These are phyloP conservation scores for Paramyrothecium sp. DNA, from an alignment of 2,329 filamentous ascomycete genomes.

Conservation along the genomic window DNA sequence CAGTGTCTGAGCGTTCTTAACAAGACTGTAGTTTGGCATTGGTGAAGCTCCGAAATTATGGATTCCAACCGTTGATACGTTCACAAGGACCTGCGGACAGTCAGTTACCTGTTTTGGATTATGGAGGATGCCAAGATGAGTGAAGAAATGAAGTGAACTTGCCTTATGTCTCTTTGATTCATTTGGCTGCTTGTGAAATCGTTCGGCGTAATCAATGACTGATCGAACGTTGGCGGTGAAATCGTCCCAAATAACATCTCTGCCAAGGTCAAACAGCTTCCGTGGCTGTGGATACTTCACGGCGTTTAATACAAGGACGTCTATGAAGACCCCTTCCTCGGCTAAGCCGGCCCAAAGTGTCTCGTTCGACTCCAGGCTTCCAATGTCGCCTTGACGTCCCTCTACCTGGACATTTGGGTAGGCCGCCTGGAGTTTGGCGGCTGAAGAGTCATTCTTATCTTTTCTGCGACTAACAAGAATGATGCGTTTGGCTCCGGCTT, in stretches of 20 bases:
- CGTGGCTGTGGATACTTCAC: not conserved
- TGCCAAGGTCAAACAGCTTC: not conserved
- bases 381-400: slow-evolving; percentile 14
- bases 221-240: not conserved
- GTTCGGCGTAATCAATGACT: not conserved
- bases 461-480: slow-evolving; percentile 35
- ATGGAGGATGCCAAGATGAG: not conserved
- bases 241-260: not conserved
- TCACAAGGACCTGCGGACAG: not conserved
- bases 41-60: slow-evolving; percentile 18
- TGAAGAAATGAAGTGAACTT: not conserved
- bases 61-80: slow-evolving; percentile 14
- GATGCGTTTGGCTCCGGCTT: slow-evolving; percentile 33
- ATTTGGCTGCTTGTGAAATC: not conserved
- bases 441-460: slow-evolving; percentile 3
- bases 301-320: not conserved
- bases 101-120: not conserved
- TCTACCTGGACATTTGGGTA: not conserved
- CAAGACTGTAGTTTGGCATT: slow-evolving; percentile 28
- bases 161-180: not conserved
- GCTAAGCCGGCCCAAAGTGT: not conserved
- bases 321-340: not conserved
- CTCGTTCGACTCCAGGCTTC: slow-evolving; percentile 13
- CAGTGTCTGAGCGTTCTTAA: slow-evolving; percentile 34
- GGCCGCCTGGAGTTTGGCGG: slow-evolving; percentile 10